phyloP scores from a whole-genome alignment of 176 grass and related monocot species.

The Eremochloa ophiuroides region DNA sequence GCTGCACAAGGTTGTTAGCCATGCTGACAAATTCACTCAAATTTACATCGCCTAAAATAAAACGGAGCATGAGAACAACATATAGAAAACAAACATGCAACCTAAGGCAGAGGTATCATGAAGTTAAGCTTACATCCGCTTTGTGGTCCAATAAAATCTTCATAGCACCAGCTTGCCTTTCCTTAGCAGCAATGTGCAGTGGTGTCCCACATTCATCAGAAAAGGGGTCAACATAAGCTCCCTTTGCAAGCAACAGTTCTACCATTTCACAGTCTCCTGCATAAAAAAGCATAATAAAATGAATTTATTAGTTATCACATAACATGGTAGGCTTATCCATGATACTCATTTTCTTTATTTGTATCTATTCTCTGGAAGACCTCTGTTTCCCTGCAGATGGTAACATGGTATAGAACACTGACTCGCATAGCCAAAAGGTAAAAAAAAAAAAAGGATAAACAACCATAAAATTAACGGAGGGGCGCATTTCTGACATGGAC shows the following conservation, averaged over 20 bases:
- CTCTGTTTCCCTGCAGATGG: background rate
- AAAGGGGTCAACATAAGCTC: conserved; percentile 21
- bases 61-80: background rate
- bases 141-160: conserved; percentile 30
- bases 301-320: background rate
- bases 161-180: conserved; percentile 6
- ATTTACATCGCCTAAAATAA: background rate
- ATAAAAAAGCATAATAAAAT: background rate
- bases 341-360: background rate
- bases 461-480: background rate
- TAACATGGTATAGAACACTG: background rate
- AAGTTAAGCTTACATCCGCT: conserved; percentile 20
- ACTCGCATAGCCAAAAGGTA: background rate
- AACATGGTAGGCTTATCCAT: background rate
- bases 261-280: conserved; percentile 21
- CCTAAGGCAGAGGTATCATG: background rate
- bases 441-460: background rate
- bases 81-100: background rate
- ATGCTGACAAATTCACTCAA: background rate
- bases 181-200: conserved; percentile 23
- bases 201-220: conserved; percentile 19
- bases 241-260: conserved; percentile 26
- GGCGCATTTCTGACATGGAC: background rate
- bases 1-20: background rate
- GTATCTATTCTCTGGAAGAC: background rate